Conservation (phyloP, 257 asterid genomes). For the Capsicum rhomboideum region DNA sequence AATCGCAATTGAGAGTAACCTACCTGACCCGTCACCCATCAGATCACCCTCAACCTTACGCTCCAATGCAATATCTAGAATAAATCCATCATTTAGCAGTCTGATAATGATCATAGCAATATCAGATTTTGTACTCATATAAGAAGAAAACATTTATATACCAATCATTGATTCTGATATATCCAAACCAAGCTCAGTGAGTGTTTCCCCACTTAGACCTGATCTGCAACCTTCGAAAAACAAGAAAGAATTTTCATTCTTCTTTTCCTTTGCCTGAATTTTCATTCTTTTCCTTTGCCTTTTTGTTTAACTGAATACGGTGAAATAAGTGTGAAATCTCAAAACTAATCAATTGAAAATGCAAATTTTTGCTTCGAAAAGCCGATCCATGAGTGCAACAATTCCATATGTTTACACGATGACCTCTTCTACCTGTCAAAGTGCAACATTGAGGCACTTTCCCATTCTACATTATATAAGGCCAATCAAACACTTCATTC, state of each 20-base stretch:
- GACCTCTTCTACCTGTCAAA: neutral
- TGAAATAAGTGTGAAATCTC: neutral
- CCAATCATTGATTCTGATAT: slow-evolving; percentile 87
- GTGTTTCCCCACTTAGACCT: slow-evolving; percentile 90
- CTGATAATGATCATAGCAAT: neutral
- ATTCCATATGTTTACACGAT: neutral
- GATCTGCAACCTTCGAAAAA: slow-evolving; percentile 80
- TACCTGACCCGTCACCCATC: slow-evolving; percentile 91
- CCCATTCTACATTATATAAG: neutral
- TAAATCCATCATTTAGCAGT: neutral
- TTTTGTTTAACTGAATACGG: neutral
- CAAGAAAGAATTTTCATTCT: neutral
- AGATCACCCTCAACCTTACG: slow-evolving; percentile 92
- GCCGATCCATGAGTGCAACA: neutral
- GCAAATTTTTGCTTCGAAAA: neutral
- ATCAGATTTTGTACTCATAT: neutral
- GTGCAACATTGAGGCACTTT: neutral
- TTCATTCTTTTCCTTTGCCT: neutral
- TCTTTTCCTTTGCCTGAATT: neutral
- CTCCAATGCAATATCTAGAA: slow-evolving; percentile 74
- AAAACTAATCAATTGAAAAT: neutral
- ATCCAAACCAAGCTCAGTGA: slow-evolving; percentile 85
- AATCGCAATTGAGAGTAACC: neutral
- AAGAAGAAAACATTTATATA: neutral
- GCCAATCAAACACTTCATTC: neutral